Base-by-base conservation (phyloP, 164 flowering plant species). In the Macadamia tetraphylla region DNA sequence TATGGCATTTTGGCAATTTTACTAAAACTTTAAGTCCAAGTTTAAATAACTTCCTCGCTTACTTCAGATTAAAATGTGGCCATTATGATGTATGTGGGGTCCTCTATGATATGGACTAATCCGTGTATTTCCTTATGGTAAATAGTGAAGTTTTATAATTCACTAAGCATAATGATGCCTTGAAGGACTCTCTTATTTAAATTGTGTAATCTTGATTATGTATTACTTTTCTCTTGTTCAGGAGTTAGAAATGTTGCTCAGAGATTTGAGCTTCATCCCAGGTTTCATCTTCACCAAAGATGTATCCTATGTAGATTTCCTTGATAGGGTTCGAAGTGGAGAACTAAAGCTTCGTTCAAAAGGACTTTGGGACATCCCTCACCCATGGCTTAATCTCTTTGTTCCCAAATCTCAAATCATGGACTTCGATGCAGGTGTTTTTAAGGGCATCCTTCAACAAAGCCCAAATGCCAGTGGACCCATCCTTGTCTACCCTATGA, bases 371-470 rank as follows among this genome's bases (percentile, higher is more conserved):
- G 89, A 89, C 13, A 88, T 90, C 68, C 96, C 96, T 49, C 98
- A 91, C 74, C 98, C 98, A 72, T 93, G 98, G 98, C 78, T 92
- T 17, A 90, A 87, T 68, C 81, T 92, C 49, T 87, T 88, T 23
- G 70, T 92, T 3, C 98, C 98, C 31, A 82, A 78, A 73, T 86
- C 92, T 51, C 72, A 70, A 2, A 86, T 92, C 29, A 42, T 57
- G 0, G 92, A 85, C 29, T 92, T 92, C 64, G 68, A 88, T 60
- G 57, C 60, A 0, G 87, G 81, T 9, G 91, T 88, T 49, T 84
- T 94, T 67, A 72, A 55, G 66, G 80, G 77, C 62, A 86, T 90
- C 44, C 85, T 83, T 10, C 74, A 71, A 52, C 70, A 77, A 9
- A 79, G 70, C 60, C 11, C 11, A 3, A 64, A 75, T 9, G 73